Percentiles rank a stretch among this genome's conserved stretches.
Conservation (phyloP, 208 protist species). For the Trichomonas tenax region DNA sequence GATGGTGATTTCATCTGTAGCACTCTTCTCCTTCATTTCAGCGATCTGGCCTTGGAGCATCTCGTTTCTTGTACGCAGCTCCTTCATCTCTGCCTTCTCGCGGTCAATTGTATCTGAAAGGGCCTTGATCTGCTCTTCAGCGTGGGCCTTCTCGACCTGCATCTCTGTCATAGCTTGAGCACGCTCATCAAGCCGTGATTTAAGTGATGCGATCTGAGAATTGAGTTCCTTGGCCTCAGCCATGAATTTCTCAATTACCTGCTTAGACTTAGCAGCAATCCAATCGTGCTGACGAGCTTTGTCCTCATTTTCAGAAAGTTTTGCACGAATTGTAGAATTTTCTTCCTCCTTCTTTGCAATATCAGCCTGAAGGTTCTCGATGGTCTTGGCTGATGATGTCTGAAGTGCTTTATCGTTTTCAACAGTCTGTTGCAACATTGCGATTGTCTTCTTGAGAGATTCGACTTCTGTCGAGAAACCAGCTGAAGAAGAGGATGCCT, state of each 20-base stretch:
- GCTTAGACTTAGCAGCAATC: slow-evolving; percentile 7
- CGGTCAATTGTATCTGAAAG: background rate
- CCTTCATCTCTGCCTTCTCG: background rate
- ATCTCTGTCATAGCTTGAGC: background rate
- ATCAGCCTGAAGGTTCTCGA: background rate
- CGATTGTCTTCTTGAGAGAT: background rate
- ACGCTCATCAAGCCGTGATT: background rate
- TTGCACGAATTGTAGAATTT: background rate
- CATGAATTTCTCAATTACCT: background rate
- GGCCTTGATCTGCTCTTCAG: background rate
- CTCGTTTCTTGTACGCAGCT: background rate
- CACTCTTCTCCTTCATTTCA: background rate
- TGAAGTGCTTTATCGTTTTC: background rate
- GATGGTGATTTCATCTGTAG: background rate
- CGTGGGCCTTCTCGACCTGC: background rate
- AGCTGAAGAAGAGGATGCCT: background rate
- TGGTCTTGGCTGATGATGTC: background rate
- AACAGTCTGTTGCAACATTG: background rate
- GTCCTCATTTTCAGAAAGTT: background rate
- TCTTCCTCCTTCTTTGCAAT: background rate
- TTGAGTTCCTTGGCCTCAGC: background rate
- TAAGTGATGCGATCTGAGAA: background rate
- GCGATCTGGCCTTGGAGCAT: background rate
- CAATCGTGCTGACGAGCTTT: background rate
- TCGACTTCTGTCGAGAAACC: background rate